Percentiles rank a stretch among this genome's conserved stretches.
Evolutionary conservation across 257 asterid genomes (phyloP).

Genomic region (Rhazya stricta): DNA sequence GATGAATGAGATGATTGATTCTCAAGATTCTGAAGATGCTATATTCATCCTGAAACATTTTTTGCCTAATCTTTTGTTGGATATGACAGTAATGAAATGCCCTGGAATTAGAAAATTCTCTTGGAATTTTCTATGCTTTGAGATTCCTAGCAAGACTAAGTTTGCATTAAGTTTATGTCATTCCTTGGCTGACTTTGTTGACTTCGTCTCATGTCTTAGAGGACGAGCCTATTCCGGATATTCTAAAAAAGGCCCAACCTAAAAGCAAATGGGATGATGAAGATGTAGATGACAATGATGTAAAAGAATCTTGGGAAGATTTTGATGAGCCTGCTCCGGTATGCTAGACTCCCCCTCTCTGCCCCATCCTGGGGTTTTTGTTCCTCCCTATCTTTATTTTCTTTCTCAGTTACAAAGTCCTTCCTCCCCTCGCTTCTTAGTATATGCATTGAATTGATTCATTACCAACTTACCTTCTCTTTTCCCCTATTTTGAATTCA

Average conservation of each 20-base stretch:
- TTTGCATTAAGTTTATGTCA: background rate
- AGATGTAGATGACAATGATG: slow-evolving; percentile 63
- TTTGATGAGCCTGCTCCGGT: slow-evolving; percentile 77
- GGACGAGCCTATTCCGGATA: slow-evolving; percentile 58
- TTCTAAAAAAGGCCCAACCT: slow-evolving; percentile 47
- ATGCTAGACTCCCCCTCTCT: background rate
- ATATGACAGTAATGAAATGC: background rate
- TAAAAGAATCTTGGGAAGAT: slow-evolving; percentile 97
- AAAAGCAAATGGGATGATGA: slow-evolving; percentile 81
- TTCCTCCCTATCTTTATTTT: background rate
- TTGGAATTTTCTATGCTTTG: background rate
- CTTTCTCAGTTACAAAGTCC: background rate
- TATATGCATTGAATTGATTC: background rate
- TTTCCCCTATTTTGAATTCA: background rate
- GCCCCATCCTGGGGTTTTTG: too few relatives aligned
- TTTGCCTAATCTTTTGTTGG: background rate
- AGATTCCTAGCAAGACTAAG: background rate
- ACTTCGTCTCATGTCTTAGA: slow-evolving; percentile 39
- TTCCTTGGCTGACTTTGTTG: slow-evolving; percentile 8
- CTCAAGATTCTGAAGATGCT: background rate
- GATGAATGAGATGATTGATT: background rate
- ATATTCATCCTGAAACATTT: background rate
- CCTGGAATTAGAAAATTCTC: background rate
- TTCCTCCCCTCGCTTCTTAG: background rate
- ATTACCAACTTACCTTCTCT: background rate